phyloP scores from a whole-genome alignment of 2,329 filamentous ascomycete species.

The Neocatenulostroma microsporum region DNA sequence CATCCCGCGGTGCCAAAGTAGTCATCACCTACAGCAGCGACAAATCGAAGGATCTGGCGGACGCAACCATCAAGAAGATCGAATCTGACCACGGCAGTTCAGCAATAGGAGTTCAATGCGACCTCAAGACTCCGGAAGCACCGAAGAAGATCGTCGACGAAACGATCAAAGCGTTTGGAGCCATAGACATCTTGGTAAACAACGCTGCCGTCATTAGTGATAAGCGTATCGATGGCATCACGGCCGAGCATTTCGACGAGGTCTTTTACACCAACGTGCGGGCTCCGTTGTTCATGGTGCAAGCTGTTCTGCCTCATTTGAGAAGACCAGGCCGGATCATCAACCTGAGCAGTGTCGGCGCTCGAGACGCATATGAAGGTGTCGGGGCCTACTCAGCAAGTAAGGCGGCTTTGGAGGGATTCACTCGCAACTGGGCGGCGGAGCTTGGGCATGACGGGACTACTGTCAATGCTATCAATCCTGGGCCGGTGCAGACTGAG shows the following conservation, averaged over 20 bases:
- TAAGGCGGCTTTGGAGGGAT: conserved; percentile 54
- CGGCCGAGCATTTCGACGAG: conserved; percentile 43
- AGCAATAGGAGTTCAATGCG: conserved; percentile 34
- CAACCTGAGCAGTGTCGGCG: conserved; percentile 52
- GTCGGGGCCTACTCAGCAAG: conserved; percentile 48
- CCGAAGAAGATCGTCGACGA: conserved; percentile 32
- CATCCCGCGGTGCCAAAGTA: conserved; percentile 41
- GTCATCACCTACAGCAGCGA: conserved; percentile 38
- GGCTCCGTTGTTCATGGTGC: conserved; percentile 47
- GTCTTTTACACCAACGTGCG: conserved; percentile 54
- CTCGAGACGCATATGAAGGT: conserved; percentile 39
- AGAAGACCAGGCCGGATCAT: conserved; percentile 45
- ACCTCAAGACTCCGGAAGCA: conserved; percentile 31
- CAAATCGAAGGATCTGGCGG: conserved; percentile 29
- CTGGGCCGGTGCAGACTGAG: conserved; percentile 50
- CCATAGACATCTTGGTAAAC: conserved; percentile 40
- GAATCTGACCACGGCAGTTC: conserved; percentile 27
- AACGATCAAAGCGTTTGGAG: conserved; percentile 31
- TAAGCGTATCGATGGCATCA: conserved; percentile 31
- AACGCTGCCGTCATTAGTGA: conserved; percentile 31
- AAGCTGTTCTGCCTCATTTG: conserved; percentile 48
- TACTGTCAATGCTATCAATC: conserved; percentile 55
- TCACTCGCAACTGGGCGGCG: conserved; percentile 52
- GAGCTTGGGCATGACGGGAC: conserved; percentile 51
- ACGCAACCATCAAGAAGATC: conserved; percentile 32